Evolutionary conservation across 2,329 filamentous ascomycete species (phyloP), one percentile per base, ranked within the genome.

Genomic region (Xylaria arbuscula): DNA sequence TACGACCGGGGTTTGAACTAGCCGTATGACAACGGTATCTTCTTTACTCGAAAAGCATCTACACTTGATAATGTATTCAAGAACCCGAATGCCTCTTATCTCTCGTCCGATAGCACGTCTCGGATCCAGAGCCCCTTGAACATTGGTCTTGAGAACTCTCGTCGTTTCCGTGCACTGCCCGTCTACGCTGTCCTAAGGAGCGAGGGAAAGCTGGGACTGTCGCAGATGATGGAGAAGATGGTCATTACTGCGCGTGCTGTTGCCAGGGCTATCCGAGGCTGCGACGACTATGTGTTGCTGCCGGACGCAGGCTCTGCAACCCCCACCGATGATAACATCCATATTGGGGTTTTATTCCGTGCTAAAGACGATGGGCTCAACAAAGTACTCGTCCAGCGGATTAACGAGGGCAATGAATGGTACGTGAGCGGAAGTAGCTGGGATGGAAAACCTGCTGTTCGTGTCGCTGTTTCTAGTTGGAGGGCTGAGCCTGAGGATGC

Each of bases 21-120:
- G 86, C 94, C 95, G 0, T 98, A 98, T 75, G 95, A 98, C 79
- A 94, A 91, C 75, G 95, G 94, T 51, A 91, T 98, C 80, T 97
- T 97, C 84, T 88, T 97, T 74, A 93, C 90, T 60, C 88, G 89
- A 19, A 87, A 92, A 70, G 81, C 87, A 8, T 74, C 80, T 2
- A 82, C 88, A 13, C 86, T 91, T 0, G 83, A 85, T 36, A 80
- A 86, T 4, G 90, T 94, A 10, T 97, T 95, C 80, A 85, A 88
- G 68, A 98, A 98, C 80, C 89, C 93, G 38, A 94, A 94, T 77
- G 94, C 95, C 2, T 92, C 90, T 1, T 98, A 98, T 76, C 87
- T 97, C 54, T 81, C 84, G 5, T 79, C 80, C 9, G 79, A 80
- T 22, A 78, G 79, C 17, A 74, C 75, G 2, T 77, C 67, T 69